A percentile compares a stretch with the other conserved stretches of the same genome.
Evolutionary conservation across 352 stramenopile species (phyloP).

Genomic region (Globisporangium paddicum): DNA sequence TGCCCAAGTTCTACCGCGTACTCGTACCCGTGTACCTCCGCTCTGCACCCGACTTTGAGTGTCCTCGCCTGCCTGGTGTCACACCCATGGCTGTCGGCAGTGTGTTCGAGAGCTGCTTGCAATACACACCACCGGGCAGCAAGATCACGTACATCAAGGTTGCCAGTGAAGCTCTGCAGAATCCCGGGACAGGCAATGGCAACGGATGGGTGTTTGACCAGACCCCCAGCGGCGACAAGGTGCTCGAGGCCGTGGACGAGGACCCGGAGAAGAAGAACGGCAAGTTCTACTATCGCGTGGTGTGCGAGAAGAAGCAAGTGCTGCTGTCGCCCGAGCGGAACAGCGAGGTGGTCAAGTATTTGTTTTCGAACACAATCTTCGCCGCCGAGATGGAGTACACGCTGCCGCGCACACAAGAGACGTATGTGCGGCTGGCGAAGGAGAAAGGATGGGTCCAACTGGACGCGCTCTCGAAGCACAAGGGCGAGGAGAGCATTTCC

Average conservation of each 20-base stretch:
- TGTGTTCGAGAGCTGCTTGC: conserved; percentile 76
- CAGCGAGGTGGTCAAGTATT: conserved; percentile 58
- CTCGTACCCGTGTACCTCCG: conserved; percentile 61
- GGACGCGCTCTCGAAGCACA: conserved; percentile 19
- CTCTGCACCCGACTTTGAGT: conserved; percentile 75
- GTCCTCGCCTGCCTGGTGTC: conserved; percentile 58
- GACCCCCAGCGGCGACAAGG: conserved; percentile 56
- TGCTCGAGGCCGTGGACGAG: conserved; percentile 66
- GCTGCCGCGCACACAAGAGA: conserved; percentile 61
- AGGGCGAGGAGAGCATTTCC: neutral
- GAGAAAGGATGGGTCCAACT: conserved; percentile 77
- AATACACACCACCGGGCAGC: conserved; percentile 74
- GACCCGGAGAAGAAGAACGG: conserved; percentile 75
- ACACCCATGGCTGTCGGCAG: conserved; percentile 54
- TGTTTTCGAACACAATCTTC: conserved; percentile 71
- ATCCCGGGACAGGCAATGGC: conserved; percentile 30
- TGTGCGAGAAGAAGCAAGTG: conserved; percentile 65
- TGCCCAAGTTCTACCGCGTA: conserved; percentile 76
- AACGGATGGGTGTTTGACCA: conserved; percentile 66
- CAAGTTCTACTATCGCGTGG: conserved; percentile 79
- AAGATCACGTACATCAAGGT: conserved; percentile 82
- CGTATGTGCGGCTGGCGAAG: conserved; percentile 67
- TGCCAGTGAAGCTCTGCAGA: conserved; percentile 37
- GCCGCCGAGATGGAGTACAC: conserved; percentile 80
- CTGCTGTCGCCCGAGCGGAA: conserved; percentile 63